Evolutionary conservation across 1,139 yeast genomes (phyloP).

Genomic region (Kluyveromyces sp.): DNA sequence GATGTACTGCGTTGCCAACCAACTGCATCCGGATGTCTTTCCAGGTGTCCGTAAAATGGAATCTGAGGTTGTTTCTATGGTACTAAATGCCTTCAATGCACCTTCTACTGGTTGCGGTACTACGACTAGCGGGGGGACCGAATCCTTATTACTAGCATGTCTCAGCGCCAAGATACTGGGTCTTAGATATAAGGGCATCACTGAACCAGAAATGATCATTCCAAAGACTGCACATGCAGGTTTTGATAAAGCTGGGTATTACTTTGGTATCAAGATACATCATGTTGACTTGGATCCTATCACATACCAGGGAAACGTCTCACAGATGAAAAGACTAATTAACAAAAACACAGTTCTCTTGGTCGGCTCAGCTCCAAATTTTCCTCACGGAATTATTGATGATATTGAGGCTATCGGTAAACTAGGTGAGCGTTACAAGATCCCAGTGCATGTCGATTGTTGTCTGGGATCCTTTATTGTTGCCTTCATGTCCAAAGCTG

Average conservation of each 20-base stretch:
- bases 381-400: conserved; percentile 93
- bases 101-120: conserved; percentile 71
- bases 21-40: conserved; percentile 92
- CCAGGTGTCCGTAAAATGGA: conserved; percentile 98
- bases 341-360: conserved; percentile 74
- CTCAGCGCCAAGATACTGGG: conserved; percentile 69
- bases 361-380: conserved; percentile 94
- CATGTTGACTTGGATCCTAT: conserved; percentile 70
- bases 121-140: conserved; percentile 97
- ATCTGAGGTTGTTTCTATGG: conserved; percentile 91
- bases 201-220: conserved; percentile 78
- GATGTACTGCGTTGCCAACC: conserved; percentile 80
- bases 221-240: conserved; percentile 94
- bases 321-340: conserved; percentile 56
- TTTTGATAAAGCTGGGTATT: conserved; percentile 85
- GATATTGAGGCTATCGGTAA: conserved; percentile 69
- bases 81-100: conserved; percentile 69
- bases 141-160: conserved; percentile 78
- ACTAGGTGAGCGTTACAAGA: conserved; percentile 53
- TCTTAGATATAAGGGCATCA: conserved; percentile 49
- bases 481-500: conserved; percentile 65
- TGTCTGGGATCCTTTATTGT: conserved; percentile 91
- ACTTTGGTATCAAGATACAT: conserved; percentile 79
- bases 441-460: conserved; percentile 92
- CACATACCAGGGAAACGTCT: conserved; percentile 61